Evolutionary conservation across 768 basidiomycete species (phyloP).

Genomic region (Boletus reticuloceps): DNA sequence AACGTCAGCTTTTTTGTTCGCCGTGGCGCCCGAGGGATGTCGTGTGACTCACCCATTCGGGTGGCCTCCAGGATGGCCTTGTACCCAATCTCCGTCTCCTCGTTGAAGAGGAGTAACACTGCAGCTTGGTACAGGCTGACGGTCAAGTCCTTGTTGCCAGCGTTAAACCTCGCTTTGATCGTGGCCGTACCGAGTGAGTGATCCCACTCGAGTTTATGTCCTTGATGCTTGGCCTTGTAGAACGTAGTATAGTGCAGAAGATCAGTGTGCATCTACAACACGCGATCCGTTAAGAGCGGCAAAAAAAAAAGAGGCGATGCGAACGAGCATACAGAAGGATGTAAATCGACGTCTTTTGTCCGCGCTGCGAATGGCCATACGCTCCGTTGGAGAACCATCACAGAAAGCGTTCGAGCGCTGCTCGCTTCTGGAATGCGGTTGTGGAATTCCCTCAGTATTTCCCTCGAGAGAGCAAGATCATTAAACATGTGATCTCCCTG

Average conservation of each 20-base stretch:
- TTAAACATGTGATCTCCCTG: conserved; percentile 96
- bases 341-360: conserved; percentile 50
- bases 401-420: conserved; percentile 52
- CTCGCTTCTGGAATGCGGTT: conserved; percentile 38
- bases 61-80: conserved; percentile 65
- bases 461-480: conserved; percentile 75
- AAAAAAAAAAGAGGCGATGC: background rate
- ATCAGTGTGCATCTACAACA: conserved; percentile 66
- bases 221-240: conserved; percentile 78
- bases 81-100: conserved; percentile 56
- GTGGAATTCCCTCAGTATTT: conserved; percentile 67
- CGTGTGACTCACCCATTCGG: conserved; percentile 58
- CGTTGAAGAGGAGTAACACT: conserved; percentile 86
- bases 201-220: conserved; percentile 79
- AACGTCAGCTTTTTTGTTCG: background rate
- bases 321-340: conserved; percentile 42
- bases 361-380: conserved; percentile 80
- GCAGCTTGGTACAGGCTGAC: conserved; percentile 89
- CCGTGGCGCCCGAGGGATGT: background rate
- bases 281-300: conserved; percentile 9
- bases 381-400: conserved; percentile 83
- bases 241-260: conserved; percentile 61
- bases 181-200: conserved; percentile 84
- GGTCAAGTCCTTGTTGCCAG: conserved; percentile 78
- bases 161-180: conserved; percentile 65